Base-by-base conservation (phyloP, 2,329 filamentous ascomycete genomes). In the Fusarium annulatum region DNA sequence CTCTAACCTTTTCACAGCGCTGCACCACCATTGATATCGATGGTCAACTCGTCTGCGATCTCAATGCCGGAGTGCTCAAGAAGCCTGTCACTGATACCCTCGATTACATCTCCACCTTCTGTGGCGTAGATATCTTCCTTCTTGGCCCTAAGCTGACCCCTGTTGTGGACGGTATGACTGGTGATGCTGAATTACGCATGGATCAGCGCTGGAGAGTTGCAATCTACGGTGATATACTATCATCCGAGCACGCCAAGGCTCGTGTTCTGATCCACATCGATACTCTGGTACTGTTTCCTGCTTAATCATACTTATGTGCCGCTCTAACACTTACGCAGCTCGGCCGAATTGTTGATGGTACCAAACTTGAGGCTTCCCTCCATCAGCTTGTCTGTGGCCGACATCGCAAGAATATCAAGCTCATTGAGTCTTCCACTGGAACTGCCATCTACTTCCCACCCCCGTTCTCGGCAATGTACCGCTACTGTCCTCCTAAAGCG, bases 371-470 rank as follows among this genome's bases (percentile, higher is more conserved):
- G 76, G 85, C 96, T 56, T 94, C 94, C 33, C 89, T 97, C 80
- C 96, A 99, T 81, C 96, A 95, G 65, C 88, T 98, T 62, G 91
- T 98, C 56, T 98, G 95, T 81, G 96, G 96, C 55, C 93, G 96
- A 55, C 96, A 95, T 76, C 90, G 96, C 76, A 97, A 97, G 86
- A 98, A 98, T 82, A 97, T 99, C 85, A 98, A 98, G 86, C 86
- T 96, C 78, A 98, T 99, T 79, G 96, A 99, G 83, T 97, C 96
- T 19, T 91, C 93, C 34, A 98, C 96, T 19, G 94, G 95, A 78
- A 98, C 96, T 14, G 96, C 96, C 73, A 98, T 99, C 78, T 99
- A 99, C 85, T 98, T 99, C 80, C 96, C 96, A 34, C 95, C 95
- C 12, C 93, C 96, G 2, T 98, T 98, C 81, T 95, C 96, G 19